Base-by-base conservation (phyloP, 2,329 filamentous ascomycete species). In the Teratosphaeria zuluensis region DNA sequence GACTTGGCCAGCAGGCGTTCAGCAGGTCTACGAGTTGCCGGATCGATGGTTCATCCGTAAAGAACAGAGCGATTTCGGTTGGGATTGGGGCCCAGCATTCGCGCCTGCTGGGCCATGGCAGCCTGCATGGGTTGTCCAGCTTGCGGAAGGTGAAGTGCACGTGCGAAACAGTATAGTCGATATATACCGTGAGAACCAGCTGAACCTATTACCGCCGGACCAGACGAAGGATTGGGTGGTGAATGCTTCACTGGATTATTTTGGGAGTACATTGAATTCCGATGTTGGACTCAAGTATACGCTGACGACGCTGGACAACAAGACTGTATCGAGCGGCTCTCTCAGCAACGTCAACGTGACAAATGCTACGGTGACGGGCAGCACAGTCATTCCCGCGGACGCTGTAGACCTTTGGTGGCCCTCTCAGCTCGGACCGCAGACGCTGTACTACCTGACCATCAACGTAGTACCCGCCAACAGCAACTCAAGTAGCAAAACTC, bases 31-130 rank as follows among this genome's bases (percentile, higher is more conserved):
- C 58, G 81, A 84, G 61, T 82, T 81, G 54, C 68, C 74, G 0
- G 80, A 83, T 59, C 75, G 80, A 6, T 77, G 51, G 30, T 84
- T 81, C 61, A 79, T 85, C 38, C 76, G 83, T 32, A 85, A 86
- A 65, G 79, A 85, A 65, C 80, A 85, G 66, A 81, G 76, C 7
- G 82, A 85, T 66, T 85, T 85, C 67, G 84, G 84, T 1, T 86
- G 83, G 84, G 83, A 85, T 60, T 72, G 61, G 62, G 58, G 56
- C 1, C 62, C 62, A 21, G 58, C 62, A 1, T 84, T 86, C 66
- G 76, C 78, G n/a, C 82, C 84, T 0, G 80, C 81, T n/a, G 84
- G 84, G 2, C 80, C 83, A 6, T 87, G 83, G 84, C 76, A 81
- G 61, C 79, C 82, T 51, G 82, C 80, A 1, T 83, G 78, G 66